These are phyloP conservation scores for Xylariaceae sp. DNA, from an alignment of 2,329 filamentous ascomycete species.

Conservation along the genomic window DNA sequence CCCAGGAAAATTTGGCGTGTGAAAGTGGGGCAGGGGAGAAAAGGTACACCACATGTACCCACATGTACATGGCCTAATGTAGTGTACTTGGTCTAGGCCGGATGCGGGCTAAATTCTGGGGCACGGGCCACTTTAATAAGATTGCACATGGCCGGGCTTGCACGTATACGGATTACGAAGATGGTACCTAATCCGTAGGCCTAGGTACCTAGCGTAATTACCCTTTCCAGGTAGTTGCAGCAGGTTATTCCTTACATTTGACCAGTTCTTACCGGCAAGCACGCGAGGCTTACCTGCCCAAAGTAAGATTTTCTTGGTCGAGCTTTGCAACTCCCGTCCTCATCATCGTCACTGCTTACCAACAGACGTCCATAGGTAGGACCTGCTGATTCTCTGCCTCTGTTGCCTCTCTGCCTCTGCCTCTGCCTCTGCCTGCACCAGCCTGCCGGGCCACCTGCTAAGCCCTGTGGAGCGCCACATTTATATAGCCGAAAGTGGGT, in stretches of 20 bases:
- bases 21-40: conserved; percentile 2
- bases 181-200: background rate
- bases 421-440: background rate
- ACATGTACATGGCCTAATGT: background rate
- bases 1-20: conserved; percentile 17
- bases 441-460: background rate
- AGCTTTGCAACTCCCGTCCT: too few species aligned
- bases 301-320: too few species aligned
- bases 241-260: background rate
- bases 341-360: background rate
- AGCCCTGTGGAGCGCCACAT: background rate
- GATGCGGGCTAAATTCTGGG: background rate
- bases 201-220: background rate
- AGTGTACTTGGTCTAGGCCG: background rate
- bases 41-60: background rate
- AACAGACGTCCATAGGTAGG: background rate
- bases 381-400: too few species aligned
- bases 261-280: background rate
- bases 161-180: background rate
- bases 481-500: background rate
- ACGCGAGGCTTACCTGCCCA: background rate
- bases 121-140: background rate
- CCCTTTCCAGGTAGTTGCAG: too few species aligned
- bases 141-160: background rate
- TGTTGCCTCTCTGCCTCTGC: too few species aligned